Evolutionary conservation across 495 filamentous ascomycete species (phyloP).

Genomic region (Peziza echinospora): DNA sequence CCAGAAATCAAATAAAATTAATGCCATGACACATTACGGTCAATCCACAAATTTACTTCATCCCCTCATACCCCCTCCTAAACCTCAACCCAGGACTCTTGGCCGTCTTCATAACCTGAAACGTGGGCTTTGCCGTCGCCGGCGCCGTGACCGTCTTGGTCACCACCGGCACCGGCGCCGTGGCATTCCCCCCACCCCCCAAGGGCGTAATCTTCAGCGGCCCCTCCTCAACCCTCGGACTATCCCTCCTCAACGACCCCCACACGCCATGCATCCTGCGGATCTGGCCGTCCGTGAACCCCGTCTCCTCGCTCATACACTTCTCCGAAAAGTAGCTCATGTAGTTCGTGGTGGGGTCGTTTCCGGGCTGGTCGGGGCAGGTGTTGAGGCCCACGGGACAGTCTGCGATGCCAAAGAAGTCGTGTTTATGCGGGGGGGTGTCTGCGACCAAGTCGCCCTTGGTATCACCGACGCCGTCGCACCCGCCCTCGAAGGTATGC

Average conservation of each 20-base stretch:
- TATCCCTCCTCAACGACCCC: neutral
- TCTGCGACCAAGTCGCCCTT: neutral
- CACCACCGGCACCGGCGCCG: no score
- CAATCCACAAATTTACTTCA: no score
- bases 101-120: no score
- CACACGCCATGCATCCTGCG: neutral
- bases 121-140: no score
- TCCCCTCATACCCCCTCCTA: no score
- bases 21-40: no score
- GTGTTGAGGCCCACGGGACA: neutral
- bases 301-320: neutral
- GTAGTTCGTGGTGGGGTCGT: neutral
- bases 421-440: neutral
- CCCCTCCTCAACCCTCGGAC: no score
- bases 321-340: neutral
- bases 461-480: neutral
- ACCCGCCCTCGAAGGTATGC: constrained; percentile 31
- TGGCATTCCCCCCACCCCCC: no score
- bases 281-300: neutral
- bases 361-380: neutral
- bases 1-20: no score
- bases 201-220: no score
- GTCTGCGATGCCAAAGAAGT: neutral
- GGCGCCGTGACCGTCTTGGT: no score
- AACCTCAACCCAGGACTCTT: no score